A percentile compares a stretch with the other conserved stretches of the same genome.
Conservation (phyloP, 352 stramenopile genomes). For the Pythium rishiriense region DNA sequence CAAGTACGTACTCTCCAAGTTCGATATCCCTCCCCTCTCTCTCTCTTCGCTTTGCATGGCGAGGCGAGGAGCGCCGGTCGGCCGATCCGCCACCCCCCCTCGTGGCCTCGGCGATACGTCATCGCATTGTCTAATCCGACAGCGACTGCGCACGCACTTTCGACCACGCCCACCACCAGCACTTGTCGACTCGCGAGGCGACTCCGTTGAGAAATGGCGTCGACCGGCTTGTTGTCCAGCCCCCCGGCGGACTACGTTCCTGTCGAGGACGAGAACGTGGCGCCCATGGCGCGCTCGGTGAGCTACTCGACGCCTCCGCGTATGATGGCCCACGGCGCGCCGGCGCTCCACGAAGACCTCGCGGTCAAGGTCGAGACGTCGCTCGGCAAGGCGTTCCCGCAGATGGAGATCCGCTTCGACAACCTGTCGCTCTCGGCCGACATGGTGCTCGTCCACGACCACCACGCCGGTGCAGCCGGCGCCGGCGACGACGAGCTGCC, state of each 20-base stretch:
- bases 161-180: neutral
- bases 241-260: conserved; percentile 6
- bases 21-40: too few relatives aligned
- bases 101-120: too few relatives aligned
- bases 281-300: conserved; percentile 16
- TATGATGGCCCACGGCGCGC: conserved; percentile 38
- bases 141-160: neutral
- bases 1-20: neutral
- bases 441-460: conserved; percentile 36
- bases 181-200: neutral
- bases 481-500: conserved; percentile 39
- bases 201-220: neutral
- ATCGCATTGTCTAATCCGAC: conserved; percentile 3
- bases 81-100: neutral
- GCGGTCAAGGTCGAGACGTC: conserved; percentile 43
- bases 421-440: conserved; percentile 54
- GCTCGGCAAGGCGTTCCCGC: conserved; percentile 46
- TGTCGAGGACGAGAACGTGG: neutral
- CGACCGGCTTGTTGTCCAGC: conserved; percentile 1
- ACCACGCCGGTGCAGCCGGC: conserved; percentile 11
- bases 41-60: too few relatives aligned
- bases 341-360: conserved; percentile 42
- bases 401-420: conserved; percentile 62
- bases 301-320: conserved; percentile 32
- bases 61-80: too few relatives aligned